Conservation (phyloP, 345 rosid genomes). For the Eucalyptus caleyi region DNA sequence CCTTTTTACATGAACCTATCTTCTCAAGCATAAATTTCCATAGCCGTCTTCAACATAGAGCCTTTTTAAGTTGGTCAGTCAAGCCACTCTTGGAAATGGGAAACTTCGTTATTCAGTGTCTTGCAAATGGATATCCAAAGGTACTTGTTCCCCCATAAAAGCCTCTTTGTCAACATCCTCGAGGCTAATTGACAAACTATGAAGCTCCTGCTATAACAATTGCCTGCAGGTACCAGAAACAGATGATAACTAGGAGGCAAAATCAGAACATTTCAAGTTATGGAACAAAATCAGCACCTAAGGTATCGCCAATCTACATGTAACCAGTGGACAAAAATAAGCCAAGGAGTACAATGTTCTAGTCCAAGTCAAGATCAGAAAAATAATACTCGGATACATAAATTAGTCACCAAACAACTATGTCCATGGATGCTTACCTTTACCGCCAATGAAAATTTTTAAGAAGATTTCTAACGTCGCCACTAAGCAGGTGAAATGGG, state of each 20-base stretch:
- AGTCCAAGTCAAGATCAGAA: not conserved
- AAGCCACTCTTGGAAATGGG: not conserved
- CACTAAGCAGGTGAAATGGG: not conserved
- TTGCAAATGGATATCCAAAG: not conserved
- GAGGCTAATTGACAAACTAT: not conserved
- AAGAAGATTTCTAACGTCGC: not conserved
- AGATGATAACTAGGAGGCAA: not conserved
- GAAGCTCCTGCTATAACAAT: not conserved
- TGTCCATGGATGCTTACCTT: not conserved
- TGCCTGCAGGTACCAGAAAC: not conserved
- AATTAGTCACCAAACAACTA: not conserved
- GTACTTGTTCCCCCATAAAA: not conserved
- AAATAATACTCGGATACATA: not conserved
- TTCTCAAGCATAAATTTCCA: not conserved
- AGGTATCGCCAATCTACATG: not conserved
- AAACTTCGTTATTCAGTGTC: not conserved
- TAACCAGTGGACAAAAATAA: not conserved
- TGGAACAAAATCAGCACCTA: not conserved
- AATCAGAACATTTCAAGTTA: not conserved
- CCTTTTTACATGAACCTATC: not conserved
- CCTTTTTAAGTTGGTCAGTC: not conserved
- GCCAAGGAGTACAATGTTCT: not conserved
- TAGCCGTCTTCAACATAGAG: not conserved
- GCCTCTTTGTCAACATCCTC: not conserved
- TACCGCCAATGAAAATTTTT: fast-evolving